phyloP scores from a whole-genome alignment of 2,329 filamentous ascomycete species.

The Epichloe scottii region DNA sequence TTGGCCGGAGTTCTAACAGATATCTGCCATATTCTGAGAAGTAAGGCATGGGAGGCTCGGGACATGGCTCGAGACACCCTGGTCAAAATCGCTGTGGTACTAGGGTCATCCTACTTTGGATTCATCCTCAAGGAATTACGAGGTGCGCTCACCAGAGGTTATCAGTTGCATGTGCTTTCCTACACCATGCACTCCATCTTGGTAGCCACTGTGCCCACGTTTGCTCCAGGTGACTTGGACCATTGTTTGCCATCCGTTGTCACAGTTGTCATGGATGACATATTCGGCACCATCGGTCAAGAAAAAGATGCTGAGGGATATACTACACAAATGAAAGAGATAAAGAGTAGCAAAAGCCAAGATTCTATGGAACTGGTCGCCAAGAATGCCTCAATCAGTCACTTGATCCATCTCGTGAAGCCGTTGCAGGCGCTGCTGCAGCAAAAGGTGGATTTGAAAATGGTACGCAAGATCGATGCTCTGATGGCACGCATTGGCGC shows the following conservation, averaged over 20 bases:
- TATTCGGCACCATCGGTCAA: conserved; percentile 82
- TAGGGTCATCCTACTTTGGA: conserved; percentile 73
- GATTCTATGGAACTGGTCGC: conserved; percentile 93
- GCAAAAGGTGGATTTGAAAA: conserved; percentile 72
- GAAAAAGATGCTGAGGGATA: conserved; percentile 98
- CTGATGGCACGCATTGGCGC: conserved; percentile 71
- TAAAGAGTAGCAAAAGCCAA: conserved; percentile 96
- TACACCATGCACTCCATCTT: conserved; percentile 91
- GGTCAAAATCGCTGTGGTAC: conserved; percentile 65
- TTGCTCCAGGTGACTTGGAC: conserved; percentile 73
- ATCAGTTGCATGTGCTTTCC: conserved; percentile 88
- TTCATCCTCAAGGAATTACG: conserved; percentile 90
- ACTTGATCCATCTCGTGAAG: conserved; percentile 61
- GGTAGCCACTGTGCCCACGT: conserved; percentile 58
- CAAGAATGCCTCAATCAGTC: conserved; percentile 62
- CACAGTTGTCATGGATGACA: conserved; percentile 88
- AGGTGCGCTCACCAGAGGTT: conserved; percentile 70
- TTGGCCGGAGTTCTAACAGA: conserved; percentile 80
- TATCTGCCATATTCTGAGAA: conserved; percentile 84
- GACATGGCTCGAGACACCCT: conserved; percentile 86
- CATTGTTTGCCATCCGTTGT: conserved; percentile 73
- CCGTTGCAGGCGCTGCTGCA: conserved; percentile 69
- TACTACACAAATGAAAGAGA: conserved; percentile 88
- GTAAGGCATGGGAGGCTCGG: conserved; percentile 74
- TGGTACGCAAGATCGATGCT: conserved; percentile 83